Base-by-base conservation (phyloP, 176 grass and related monocot genomes). In the Eleusine indica region DNA sequence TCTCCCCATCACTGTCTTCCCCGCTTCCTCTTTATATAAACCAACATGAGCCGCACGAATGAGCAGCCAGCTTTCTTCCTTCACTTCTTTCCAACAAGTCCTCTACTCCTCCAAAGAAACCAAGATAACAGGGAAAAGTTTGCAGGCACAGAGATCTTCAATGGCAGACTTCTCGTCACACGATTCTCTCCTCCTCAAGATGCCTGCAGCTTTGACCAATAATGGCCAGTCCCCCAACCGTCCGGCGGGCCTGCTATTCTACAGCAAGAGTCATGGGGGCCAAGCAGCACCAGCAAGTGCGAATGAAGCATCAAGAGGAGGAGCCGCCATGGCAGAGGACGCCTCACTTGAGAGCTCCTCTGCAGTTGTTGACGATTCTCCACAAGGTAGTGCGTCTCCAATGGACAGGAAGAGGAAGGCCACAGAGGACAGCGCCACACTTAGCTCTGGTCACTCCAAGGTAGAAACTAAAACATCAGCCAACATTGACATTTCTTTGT, bases 401-500 rank as follows among this genome's bases (percentile, higher is more conserved):
- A 67, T 68, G 80, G 90, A 91, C 65, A 89, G 78, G 82, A 96
- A 96, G 83, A 93, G 93, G 82, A 96, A 96, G 79, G 42, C 68
- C 37, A 71, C 70, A 30, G 83, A 89, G 41, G 80, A 91, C 71
- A 75, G 68, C 83, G 68, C 82, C 30, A 92, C 90, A 22, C 60
- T 88, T 17, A 90, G 86, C 72, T 92, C 86, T 68, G 80, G 80
- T 85, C 88, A 81, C 66, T 88, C 88, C 70, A 93, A 91, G 93
- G 93, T 80, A 41, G 11, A 10, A 47, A 47, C 44, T 47, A 47
- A 47, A 47, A 47, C 44, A 47, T 10, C 13, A 30, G 13, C 41
- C 25, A 78, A 12, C 84, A 80, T 70, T 69, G 52, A 3, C 53
- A 77, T 79, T 83, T 74, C 4, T 62, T 38, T 80, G 41, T 18